Conservation (phyloP, 805 yeast genomes). For the Priceomyces haplophilus region DNA sequence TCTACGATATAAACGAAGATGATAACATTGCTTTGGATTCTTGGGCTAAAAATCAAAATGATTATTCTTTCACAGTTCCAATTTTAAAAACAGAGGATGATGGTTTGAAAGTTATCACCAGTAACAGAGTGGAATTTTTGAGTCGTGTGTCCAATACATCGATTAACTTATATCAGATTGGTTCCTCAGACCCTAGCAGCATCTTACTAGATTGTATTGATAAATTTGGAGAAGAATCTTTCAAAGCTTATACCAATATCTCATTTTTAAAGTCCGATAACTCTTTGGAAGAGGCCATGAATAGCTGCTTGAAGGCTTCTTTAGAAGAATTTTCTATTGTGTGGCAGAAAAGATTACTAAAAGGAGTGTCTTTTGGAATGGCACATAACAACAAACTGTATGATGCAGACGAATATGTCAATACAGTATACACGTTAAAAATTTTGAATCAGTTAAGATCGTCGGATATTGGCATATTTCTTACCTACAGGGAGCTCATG, state of each 20-base stretch:
- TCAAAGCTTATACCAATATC: constrained; percentile 78
- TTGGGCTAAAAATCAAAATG: constrained; percentile 13
- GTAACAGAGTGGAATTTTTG: constrained; percentile 55
- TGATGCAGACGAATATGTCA: constrained; percentile 56
- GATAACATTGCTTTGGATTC: constrained; percentile 30
- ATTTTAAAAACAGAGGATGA: constrained; percentile 55
- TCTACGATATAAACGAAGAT: constrained; percentile 34
- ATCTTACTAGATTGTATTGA: constrained; percentile 73
- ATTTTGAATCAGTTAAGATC: constrained; percentile 69
- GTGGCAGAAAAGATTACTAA: constrained; percentile 76
- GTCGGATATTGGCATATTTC: constrained; percentile 60
- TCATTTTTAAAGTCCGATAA: constrained; percentile 46
- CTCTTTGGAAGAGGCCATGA: constrained; percentile 56
- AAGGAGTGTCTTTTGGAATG: constrained; percentile 87
- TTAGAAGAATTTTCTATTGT: constrained; percentile 70
- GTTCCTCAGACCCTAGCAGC: constrained; percentile 80
- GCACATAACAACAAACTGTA: constrained; percentile 52
- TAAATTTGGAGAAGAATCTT: constrained; percentile 61
- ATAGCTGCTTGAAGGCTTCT: constrained; percentile 70
- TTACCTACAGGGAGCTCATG: constrained; percentile 57
- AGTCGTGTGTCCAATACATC: constrained; percentile 58
- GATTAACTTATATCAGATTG: constrained; percentile 68
- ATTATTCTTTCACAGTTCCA: constrained; percentile 31
- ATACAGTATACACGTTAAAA: constrained; percentile 58
- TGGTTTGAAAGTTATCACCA: constrained; percentile 68